These are phyloP conservation scores for Acanthamoeba royreba DNA, from an alignment of 208 protist genomes.

Conservation along the genomic window DNA sequence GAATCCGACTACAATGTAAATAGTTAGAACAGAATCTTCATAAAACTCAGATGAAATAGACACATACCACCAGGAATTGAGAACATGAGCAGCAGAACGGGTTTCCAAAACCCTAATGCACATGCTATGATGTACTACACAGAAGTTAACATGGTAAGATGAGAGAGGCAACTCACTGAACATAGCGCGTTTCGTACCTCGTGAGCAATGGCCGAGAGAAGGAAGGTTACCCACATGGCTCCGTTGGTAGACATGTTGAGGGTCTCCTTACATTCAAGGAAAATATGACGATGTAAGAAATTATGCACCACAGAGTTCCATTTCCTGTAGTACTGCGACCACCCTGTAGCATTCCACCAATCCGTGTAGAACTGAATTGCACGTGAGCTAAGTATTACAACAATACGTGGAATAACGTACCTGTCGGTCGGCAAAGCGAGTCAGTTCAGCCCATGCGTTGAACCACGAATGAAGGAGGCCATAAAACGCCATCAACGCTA, in stretches of 20 bases:
- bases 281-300: not conserved
- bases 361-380: slow-evolving; percentile 3
- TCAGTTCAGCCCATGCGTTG: slow-evolving; percentile 30
- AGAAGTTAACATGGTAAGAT: not conserved
- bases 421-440: slow-evolving; percentile 45
- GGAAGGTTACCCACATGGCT: slow-evolving; percentile 26
- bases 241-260: not conserved
- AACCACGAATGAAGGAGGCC: not conserved
- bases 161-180: not conserved
- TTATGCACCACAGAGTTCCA: slow-evolving; percentile 44
- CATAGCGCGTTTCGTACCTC: not conserved
- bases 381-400: not conserved
- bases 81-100: slow-evolving; percentile 11
- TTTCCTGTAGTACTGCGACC: slow-evolving; percentile 17
- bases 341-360: slow-evolving; percentile 37
- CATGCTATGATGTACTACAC: slow-evolving; percentile 17
- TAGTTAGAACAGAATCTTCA: not conserved
- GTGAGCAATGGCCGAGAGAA: slow-evolving; percentile 12
- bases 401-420: not conserved
- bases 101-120: slow-evolving; percentile 10
- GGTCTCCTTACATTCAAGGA: not conserved
- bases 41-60: not conserved
- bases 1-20: not conserved
- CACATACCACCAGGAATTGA: not conserved
- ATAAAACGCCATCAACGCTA: slow-evolving; percentile 29